A percentile compares a stretch with the other conserved stretches of the same genome.
phyloP scores from a whole-genome alignment of 2,329 filamentous ascomycete genomes.

The Fusarium pininemorale region DNA sequence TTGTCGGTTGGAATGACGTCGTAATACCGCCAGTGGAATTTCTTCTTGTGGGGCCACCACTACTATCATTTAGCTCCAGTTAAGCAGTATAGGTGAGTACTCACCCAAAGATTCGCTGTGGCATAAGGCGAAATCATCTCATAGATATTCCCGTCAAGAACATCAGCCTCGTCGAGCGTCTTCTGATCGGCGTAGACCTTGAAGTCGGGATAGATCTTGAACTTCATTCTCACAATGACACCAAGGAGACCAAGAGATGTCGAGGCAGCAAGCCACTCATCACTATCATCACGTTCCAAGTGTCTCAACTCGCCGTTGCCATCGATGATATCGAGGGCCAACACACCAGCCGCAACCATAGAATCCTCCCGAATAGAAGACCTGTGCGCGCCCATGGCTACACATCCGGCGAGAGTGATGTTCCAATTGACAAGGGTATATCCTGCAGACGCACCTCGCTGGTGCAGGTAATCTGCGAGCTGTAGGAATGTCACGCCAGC shows the following conservation, averaged over 20 bases:
- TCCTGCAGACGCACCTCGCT: background rate
- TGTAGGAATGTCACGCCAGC: background rate
- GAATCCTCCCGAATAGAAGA: background rate
- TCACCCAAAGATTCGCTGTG: background rate
- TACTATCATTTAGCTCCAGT: background rate
- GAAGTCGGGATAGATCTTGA: constrained; percentile 8
- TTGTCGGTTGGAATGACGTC: background rate
- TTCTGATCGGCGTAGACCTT: constrained; percentile 10
- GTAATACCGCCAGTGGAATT: constrained; percentile 4
- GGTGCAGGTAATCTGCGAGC: background rate
- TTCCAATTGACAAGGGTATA: constrained; percentile 12
- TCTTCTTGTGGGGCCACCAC: constrained; percentile 16
- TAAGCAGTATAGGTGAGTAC: too few relatives aligned
- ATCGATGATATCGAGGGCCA: background rate
- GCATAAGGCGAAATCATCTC: background rate
- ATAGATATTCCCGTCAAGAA: background rate
- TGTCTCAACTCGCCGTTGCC: background rate
- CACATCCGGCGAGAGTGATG: background rate
- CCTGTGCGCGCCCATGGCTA: background rate
- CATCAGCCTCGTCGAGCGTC: background rate
- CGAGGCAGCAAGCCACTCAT: background rate
- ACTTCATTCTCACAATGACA: constrained; percentile 3
- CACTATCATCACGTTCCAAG: background rate
- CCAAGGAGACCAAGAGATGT: background rate
- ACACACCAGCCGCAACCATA: background rate